Evolutionary conservation across 192 early-diverging fungal genomes (phyloP), one percentile per base, ranked within the genome.

Genomic region (Nowakowskiella sp.): DNA sequence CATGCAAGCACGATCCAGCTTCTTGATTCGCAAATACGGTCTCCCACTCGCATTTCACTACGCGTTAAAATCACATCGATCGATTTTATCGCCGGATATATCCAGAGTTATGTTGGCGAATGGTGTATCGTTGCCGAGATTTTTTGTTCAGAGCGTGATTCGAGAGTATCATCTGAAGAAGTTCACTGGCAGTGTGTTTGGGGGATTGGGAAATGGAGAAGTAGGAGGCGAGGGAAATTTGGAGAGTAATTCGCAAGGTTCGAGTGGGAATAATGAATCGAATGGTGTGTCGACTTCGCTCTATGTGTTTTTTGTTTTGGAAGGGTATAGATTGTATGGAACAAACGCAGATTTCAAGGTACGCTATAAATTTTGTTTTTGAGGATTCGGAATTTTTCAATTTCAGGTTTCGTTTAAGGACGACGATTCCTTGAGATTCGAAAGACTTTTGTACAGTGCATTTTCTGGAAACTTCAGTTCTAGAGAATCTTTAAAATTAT

Each of bases 311-410:
- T 68, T 72, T 32, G 28, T 72, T 36, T 42, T 58, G 22, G 53
- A 53, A 27, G 70, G 70, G 6, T 72, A 51, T 42, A 23, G 32
- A 5, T 21, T 19, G 6, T 72, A 65, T 28, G 62, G 62, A 6
- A 4, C 22, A 4, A 42, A 62, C n/a, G 62, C 57, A 16, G 70
- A 65, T 31, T 72, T 68, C 50, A 61, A 68, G 22, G 70, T 67
- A 51, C n/a, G 70, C 66, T 39, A 64, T 71, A 27, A 55, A 62
- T 49, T 9, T 16, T 44, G 28, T 42, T 55, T 22, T n/a, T 9
- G 1, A 0, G 23, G 19, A 10, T 19, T 47, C n/a, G 2, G 1
- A 39, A 52, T 26, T 1, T 1, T 27, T 28, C 9, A 10, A 19
- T 19, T 1, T 31, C 33, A 6, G 24, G 22, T 44, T 22, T 21